Conservation (phyloP, 305 asterid species). For the Fraxinus xanthoxyloides region DNA sequence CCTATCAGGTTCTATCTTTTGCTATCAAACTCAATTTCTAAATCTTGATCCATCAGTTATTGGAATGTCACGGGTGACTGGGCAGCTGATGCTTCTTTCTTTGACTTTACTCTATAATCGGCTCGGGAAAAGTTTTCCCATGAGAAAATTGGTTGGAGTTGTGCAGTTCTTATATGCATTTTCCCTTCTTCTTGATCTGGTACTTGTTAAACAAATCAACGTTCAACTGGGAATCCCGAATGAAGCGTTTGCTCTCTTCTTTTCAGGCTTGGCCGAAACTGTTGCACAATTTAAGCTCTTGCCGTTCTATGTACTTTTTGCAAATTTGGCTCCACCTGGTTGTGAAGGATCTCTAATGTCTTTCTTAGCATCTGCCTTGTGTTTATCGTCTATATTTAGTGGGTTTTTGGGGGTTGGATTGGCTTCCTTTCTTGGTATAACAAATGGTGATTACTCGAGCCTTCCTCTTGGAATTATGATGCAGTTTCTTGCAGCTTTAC, state of each 20-base stretch:
- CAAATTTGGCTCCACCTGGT: constrained; percentile 70
- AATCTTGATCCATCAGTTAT: constrained; percentile 64
- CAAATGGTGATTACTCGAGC: constrained; percentile 53
- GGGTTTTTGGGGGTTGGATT: constrained; percentile 79
- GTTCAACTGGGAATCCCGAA: constrained; percentile 61
- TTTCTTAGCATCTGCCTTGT: constrained; percentile 62
- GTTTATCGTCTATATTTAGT: constrained; percentile 64
- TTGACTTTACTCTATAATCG: constrained; percentile 53
- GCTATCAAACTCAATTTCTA: constrained; percentile 77
- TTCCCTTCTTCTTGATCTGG: constrained; percentile 68
- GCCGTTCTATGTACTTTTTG: constrained; percentile 68
- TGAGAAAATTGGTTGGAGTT: constrained; percentile 46
- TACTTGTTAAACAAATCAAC: constrained; percentile 63
- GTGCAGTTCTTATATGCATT: constrained; percentile 57
- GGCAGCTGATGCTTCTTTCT: constrained; percentile 68
- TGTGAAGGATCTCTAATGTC: constrained; percentile 86
- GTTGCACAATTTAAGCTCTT: constrained; percentile 77
- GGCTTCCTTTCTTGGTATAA: constrained; percentile 62
- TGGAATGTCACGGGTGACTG: constrained; percentile 82
- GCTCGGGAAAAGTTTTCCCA: constrained; percentile 51
- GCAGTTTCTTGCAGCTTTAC: constrained; percentile 65
- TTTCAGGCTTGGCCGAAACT: constrained; percentile 79
- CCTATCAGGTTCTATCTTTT: constrained; percentile 75
- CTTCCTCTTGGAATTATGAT: constrained; percentile 63
- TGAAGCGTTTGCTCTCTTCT: constrained; percentile 61